Percentiles rank a stretch among this genome's conserved stretches.
Conservation (phyloP, 371 early-diverging fungal species). For the Phascolomyces articulosus region DNA sequence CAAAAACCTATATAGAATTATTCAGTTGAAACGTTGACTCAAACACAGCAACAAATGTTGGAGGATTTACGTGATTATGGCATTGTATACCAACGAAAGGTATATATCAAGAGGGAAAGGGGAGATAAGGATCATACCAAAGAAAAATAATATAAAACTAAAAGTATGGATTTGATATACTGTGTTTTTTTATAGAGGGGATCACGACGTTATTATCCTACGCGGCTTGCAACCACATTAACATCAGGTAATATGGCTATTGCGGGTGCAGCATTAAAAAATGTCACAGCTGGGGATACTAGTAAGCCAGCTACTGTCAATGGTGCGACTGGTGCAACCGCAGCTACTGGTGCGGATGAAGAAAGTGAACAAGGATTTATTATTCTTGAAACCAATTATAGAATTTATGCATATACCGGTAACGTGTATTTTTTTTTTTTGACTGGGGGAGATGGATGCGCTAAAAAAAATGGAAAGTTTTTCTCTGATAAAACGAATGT, state of each 20-base stretch:
- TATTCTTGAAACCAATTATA: constrained; percentile 91
- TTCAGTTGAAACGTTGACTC: constrained; percentile 80
- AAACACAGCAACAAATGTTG: constrained; percentile 83
- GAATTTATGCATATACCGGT: constrained; percentile 96
- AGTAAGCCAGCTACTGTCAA: constrained; percentile 23
- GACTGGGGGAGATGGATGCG: too few relatives aligned
- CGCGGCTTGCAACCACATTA: constrained; percentile 88
- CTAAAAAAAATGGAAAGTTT: too few relatives aligned
- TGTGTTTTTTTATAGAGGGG: constrained; percentile 67
- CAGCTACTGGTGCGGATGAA: constrained; percentile 37
- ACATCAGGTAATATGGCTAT: constrained; percentile 77
- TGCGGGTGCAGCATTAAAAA: constrained; percentile 23
- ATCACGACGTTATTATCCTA: constrained; percentile 87
- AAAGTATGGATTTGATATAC: too few relatives aligned
- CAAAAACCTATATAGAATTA: constrained; percentile 75
- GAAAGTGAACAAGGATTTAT: constrained; percentile 74
- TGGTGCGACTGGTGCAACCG: neutral
- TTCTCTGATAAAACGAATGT: neutral
- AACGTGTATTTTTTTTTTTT: constrained; percentile 4
- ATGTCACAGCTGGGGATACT: neutral
- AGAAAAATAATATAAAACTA: too few relatives aligned
- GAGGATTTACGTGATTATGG: constrained; percentile 91
- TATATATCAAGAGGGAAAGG: constrained; percentile 16
- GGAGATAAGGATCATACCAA: neutral
- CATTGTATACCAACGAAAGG: constrained; percentile 87